Percentiles rank a stretch among this genome's conserved stretches.
These are phyloP conservation scores for Stachybotrys chlorohalonatus DNA, from an alignment of 2,329 filamentous ascomycete genomes.

Conservation along the genomic window DNA sequence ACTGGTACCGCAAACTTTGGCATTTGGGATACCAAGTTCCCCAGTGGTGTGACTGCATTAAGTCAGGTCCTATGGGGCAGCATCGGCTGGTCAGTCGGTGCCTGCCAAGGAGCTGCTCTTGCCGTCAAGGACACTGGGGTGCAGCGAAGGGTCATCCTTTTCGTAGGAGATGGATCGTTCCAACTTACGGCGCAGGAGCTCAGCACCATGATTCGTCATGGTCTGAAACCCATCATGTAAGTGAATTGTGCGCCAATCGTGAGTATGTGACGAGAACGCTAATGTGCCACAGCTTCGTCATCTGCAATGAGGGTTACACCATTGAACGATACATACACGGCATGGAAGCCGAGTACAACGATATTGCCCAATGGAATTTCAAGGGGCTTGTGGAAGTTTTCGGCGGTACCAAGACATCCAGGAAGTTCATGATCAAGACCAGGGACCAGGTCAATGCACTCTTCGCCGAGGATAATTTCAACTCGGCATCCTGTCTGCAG, in stretches of 20 bases:
- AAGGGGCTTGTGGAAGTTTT: constrained; percentile 60
- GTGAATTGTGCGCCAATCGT: constrained; percentile 14
- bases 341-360: constrained; percentile 71
- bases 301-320: constrained; percentile 83
- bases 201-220: constrained; percentile 71
- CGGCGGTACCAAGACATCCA: constrained; percentile 50
- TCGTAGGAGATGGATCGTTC: constrained; percentile 83
- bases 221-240: constrained; percentile 68
- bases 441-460: constrained; percentile 59
- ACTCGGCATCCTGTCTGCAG: constrained; percentile 44
- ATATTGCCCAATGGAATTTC: constrained; percentile 68
- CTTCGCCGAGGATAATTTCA: constrained; percentile 56
- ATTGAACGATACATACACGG: constrained; percentile 87
- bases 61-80: constrained; percentile 70
- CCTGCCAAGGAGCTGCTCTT: constrained; percentile 57
- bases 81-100: constrained; percentile 52
- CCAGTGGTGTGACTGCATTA: constrained; percentile 65
- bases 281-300: constrained; percentile 52
- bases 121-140: constrained; percentile 57
- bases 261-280: constrained; percentile 4
- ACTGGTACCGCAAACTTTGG: constrained; percentile 86
- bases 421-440: constrained; percentile 60
- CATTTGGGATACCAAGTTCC: constrained; percentile 78
- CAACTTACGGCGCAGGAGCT: constrained; percentile 80
- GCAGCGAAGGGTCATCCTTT: constrained; percentile 63